Evolutionary conservation across 2,329 filamentous ascomycete species (phyloP).

Genomic region (Ophiostoma sp.): DNA sequence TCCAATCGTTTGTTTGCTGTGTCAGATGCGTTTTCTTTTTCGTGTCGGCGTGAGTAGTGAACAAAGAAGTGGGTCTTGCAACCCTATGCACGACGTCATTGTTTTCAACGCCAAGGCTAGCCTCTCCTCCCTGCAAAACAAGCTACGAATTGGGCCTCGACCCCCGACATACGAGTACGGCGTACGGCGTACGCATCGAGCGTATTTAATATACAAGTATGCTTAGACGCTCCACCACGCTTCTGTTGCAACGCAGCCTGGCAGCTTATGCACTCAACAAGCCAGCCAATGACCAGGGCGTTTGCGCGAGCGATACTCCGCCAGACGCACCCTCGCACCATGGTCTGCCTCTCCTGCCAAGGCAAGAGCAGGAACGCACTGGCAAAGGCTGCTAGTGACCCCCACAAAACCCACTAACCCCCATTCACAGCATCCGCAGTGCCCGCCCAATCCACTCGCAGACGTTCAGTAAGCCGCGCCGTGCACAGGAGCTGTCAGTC

Average conservation of each 20-base stretch:
- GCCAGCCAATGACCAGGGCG: background rate
- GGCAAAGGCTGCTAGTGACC: background rate
- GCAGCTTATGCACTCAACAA: background rate
- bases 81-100: conserved; percentile 1
- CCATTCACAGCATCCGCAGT: background rate
- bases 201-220: too few species aligned
- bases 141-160: background rate
- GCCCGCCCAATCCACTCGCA: background rate
- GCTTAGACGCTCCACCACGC: background rate
- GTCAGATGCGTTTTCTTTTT: background rate
- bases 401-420: background rate
- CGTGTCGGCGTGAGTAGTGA: background rate
- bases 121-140: background rate
- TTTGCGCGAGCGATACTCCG: background rate
- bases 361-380: conserved; percentile 8
- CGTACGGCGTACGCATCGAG: too few species aligned
- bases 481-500: conserved; percentile 1
- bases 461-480: background rate
- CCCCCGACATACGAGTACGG: too few species aligned
- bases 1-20: background rate
- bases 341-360: background rate
- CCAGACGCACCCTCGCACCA: background rate
- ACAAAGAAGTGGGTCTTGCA: background rate
- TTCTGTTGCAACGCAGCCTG: background rate
- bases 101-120: conserved; percentile 9